Evolutionary conservation across 176 grass and related monocot genomes (phyloP).

Genomic region (Miscanthus lutarioriparius): DNA sequence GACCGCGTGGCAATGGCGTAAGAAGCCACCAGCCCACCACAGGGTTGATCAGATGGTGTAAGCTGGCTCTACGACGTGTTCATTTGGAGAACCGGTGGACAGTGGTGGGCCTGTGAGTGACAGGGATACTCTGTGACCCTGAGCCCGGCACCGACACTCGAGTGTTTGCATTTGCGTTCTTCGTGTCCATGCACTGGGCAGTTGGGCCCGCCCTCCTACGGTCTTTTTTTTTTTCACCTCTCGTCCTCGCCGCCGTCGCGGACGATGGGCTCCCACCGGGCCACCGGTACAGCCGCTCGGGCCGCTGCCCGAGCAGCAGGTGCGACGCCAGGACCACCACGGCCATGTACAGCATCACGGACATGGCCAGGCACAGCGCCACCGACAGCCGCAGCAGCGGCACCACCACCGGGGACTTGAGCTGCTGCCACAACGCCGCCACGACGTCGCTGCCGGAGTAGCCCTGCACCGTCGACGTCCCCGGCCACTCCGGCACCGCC

Average conservation of each 20-base stretch:
- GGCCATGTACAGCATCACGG: conserved; percentile 78
- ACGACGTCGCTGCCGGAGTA: conserved; percentile 28
- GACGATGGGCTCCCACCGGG: conserved; percentile 56
- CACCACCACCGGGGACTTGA: conserved; percentile 58
- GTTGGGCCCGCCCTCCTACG: too few species aligned
- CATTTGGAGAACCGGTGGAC: too few species aligned
- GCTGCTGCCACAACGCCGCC: conserved; percentile 53
- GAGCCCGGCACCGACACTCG: too few species aligned
- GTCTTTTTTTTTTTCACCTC: too few species aligned
- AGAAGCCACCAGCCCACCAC: too few species aligned
- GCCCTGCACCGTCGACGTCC: conserved; percentile 6
- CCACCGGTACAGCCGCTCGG: conserved; percentile 57
- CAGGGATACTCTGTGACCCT: too few species aligned
- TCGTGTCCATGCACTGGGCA: too few species aligned
- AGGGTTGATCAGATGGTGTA: too few species aligned
- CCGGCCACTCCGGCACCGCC: conserved; percentile 29
- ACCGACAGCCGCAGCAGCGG: conserved; percentile 63
- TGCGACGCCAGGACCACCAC: conserved; percentile 45
- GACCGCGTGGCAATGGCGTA: too few species aligned
- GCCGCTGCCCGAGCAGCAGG: conserved; percentile 40
- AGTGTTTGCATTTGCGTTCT: too few species aligned
- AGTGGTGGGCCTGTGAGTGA: too few species aligned
- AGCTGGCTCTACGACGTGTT: too few species aligned
- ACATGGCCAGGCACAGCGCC: conserved; percentile 67
- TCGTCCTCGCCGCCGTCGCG: conserved; percentile 33